Evolutionary conservation across 2,329 filamentous ascomycete species (phyloP), one percentile per base, ranked within the genome.

Genomic region (Ophiostoma perfectum): DNA sequence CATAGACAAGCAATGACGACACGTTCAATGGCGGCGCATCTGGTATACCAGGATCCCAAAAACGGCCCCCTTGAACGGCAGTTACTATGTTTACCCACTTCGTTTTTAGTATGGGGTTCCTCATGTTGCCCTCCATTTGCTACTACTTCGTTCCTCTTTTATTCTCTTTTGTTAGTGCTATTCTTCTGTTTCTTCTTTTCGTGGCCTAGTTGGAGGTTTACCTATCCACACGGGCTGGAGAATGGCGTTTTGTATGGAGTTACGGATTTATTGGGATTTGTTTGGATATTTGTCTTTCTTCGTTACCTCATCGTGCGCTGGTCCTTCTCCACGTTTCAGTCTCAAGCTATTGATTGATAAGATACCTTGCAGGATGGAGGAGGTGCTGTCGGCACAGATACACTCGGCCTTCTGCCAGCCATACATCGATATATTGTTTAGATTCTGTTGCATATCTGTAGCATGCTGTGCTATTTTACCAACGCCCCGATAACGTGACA

Each of bases 231-330:
- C 42, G 16, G 60, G 60, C 60, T 39, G 39, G 39, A 41, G 58
- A 62, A 63, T 42, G 39, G 60, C 60, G 60, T 63, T 62, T 63
- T 63, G 58, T 63, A 42, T 42, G 60, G 60, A 63, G 60, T 63
- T 63, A n/a, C 9, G 38, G 60, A 14, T 8, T 18, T 18, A 4
- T 44, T 63, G 38, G 36, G 38, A 16, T 44, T 41, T 63, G 36
- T 12, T 39, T n/a, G 38, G 27, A 38, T 18, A 9, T 63, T 39
- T 41, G 14, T 60, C 16, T 39, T 42, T 16, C 18, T 42, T 63
- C 36, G 16, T 39, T n/a, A 5, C 58, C 27, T 62, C 38, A 2
- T 27, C 27, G 27, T 27, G 27, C 27, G 27, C 27, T 27, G 27
- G 27, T 27, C 27, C 27, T 27, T 27, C 27, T 27, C 27, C 27